phyloP scores from a whole-genome alignment of 257 asterid genomes.

The Solanum chiquidenum region DNA sequence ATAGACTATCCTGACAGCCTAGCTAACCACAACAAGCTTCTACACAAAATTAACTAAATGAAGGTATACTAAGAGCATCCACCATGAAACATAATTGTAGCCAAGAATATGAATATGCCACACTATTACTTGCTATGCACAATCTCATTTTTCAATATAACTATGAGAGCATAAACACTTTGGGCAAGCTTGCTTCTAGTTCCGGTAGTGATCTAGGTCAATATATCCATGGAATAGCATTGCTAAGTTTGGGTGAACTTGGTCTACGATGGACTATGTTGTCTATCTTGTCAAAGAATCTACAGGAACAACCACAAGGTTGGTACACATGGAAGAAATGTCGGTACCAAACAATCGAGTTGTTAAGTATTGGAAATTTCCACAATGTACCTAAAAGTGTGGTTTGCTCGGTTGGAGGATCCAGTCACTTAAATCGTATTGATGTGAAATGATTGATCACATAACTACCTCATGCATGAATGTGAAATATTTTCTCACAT shows the following conservation, averaged over 20 bases:
- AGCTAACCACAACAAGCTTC: too few species aligned
- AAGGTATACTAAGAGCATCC: too few species aligned
- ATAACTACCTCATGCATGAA: too few species aligned
- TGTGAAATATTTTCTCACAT: too few species aligned
- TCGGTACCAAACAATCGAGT: neutral
- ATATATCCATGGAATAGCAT: neutral
- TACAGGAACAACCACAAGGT: neutral
- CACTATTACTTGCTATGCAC: neutral
- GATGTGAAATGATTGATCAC: neutral
- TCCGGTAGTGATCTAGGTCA: neutral
- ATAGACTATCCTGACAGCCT: too few species aligned
- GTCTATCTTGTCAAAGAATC: neutral
- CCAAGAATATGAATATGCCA: neutral
- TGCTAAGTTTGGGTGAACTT: neutral
- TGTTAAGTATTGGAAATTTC: neutral
- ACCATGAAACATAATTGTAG: too few species aligned
- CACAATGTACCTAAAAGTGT: neutral
- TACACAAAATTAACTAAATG: too few species aligned
- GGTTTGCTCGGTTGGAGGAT: neutral
- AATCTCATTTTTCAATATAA: neutral
- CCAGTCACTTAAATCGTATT: neutral
- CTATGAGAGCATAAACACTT: neutral
- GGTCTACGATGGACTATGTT: neutral
- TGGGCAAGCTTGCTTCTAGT: neutral
- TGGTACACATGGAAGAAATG: neutral